These are phyloP conservation scores for Hygrophorus russula DNA, from an alignment of 768 basidiomycete species.

Conservation along the genomic window DNA sequence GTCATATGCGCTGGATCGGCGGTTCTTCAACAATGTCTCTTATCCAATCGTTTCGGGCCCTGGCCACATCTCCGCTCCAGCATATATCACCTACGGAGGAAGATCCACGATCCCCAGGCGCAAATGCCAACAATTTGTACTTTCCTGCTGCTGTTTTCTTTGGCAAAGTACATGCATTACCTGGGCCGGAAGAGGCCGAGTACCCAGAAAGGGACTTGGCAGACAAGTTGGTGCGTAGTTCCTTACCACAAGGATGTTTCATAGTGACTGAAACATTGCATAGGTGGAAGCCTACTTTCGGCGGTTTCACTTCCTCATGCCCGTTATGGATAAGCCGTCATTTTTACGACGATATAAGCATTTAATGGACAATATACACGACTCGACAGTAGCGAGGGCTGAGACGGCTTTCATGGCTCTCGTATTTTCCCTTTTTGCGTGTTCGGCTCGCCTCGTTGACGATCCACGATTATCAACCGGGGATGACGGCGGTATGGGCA, in stretches of 20 bases:
- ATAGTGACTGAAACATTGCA: slow-evolving; percentile 13
- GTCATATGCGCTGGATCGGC: slow-evolving; percentile 87
- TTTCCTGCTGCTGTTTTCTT: slow-evolving; percentile 85
- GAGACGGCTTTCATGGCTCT: slow-evolving; percentile 74
- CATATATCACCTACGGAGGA: slow-evolving; percentile 80
- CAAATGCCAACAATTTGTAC: slow-evolving; percentile 76
- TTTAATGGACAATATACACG: slow-evolving; percentile 61
- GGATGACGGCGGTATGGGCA: slow-evolving; percentile 78
- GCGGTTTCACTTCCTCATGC: slow-evolving; percentile 81
- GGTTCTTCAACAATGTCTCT: slow-evolving; percentile 88
- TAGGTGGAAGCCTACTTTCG: slow-evolving; percentile 84
- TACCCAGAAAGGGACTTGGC: slow-evolving; percentile 78
- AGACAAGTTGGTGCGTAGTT: slow-evolving; percentile 63
- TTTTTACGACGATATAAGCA: slow-evolving; percentile 64
- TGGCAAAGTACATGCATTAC: slow-evolving; percentile 74
- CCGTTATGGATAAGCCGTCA: slow-evolving; percentile 75
- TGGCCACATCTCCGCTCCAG: slow-evolving; percentile 62
- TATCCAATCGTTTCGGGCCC: slow-evolving; percentile 75
- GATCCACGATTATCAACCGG: slow-evolving; percentile 53
- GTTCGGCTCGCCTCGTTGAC: slow-evolving; percentile 68
- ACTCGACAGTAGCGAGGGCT: slow-evolving; percentile 38
- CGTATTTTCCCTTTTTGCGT: slow-evolving; percentile 85
- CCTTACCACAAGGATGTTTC: not conserved
- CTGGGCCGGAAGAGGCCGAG: slow-evolving; percentile 78
- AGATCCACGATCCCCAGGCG: slow-evolving; percentile 67